Percentiles rank a stretch among this genome's conserved stretches.
Evolutionary conservation across 176 grass and related monocot species (phyloP).

Genomic region (Oropetium thomaeum): DNA sequence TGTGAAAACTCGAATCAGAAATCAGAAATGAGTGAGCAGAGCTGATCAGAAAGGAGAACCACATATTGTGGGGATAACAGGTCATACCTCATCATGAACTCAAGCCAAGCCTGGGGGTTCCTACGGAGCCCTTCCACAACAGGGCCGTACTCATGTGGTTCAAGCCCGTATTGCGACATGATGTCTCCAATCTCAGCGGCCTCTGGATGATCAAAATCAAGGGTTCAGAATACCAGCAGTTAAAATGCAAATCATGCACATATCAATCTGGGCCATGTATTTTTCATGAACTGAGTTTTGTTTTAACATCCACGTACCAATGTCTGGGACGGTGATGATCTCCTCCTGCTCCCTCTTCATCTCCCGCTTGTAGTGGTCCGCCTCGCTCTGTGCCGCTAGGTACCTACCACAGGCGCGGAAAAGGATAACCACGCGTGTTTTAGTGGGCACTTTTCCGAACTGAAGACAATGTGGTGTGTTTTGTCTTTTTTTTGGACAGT

Average conservation of each 20-base stretch:
- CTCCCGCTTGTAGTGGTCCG: constrained; percentile 75
- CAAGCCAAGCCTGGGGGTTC: constrained; percentile 83
- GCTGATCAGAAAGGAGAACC: background rate
- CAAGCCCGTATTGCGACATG: constrained; percentile 66
- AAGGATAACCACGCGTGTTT: background rate
- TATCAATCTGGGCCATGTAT: background rate
- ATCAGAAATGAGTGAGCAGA: background rate
- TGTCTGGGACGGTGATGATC: constrained; percentile 75
- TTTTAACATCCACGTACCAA: constrained; percentile 38
- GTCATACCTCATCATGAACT: constrained; percentile 95
- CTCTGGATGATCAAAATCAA: constrained; percentile 47
- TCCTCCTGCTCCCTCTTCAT: constrained; percentile 77
- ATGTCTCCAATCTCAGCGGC: constrained; percentile 86
- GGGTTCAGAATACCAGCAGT: background rate
- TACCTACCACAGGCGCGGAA: constrained; percentile 47
- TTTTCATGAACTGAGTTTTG: constrained; percentile 3
- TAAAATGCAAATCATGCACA: background rate
- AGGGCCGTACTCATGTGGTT: constrained; percentile 66
- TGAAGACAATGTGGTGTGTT: constrained; percentile 16
- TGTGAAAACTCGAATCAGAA: background rate
- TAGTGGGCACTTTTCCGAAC: constrained; percentile 2
- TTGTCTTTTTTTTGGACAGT: too few relatives aligned
- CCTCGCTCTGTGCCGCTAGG: constrained; percentile 81
- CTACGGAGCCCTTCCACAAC: constrained; percentile 61
- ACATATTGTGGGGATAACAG: background rate